Evolutionary conservation across 176 grass and related monocot species (phyloP), one percentile per base, ranked within the genome.

Genomic region (Hordeum marinum): DNA sequence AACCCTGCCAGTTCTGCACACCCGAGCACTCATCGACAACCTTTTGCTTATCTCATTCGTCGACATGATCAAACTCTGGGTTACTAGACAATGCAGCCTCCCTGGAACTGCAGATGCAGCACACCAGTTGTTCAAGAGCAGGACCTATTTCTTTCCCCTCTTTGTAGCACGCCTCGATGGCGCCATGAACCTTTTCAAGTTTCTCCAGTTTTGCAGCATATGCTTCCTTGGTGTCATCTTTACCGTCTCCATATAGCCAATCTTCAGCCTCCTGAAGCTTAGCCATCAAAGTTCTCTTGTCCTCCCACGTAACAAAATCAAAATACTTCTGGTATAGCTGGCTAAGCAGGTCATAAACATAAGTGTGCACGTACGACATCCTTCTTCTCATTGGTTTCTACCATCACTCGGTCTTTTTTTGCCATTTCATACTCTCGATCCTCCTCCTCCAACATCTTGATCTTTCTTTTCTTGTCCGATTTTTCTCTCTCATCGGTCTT

Each of bases 291-390:
- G 55, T 78, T 50, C 95, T 91, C 73, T 90, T 95, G 12, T 95
- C 93, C 36, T 83, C 85, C 11, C 90, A 21, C 8, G 65, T 72
- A 10, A 90, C 87, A 85, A 95, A 98, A 80, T 95, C 91, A 3
- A 26, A 69, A 29, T 98, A 98, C 77, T 94, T 98, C 40, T 95
- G 87, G 34, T 88, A 90, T 27, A 98, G 89, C 91, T 98, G 95
- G 68, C 88, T 98, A 57, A 91, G 87, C 91, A 95, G 95, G 58
- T 98, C 96, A 95, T 98, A 98, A 78, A 98, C 91, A 86, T 95
- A 95, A 18, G 91, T 82, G 76, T 93, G 93, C 2, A 95, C 91
- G 39, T n/a, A n/a, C n/a, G n/a, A 93, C 91, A 94, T 95, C 95
- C 80, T 98, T 98, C 79, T 92, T 98, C 36, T 95, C 96, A 50